phyloP scores from a whole-genome alignment of 495 filamentous ascomycete species.

The Penicillium taxi region DNA sequence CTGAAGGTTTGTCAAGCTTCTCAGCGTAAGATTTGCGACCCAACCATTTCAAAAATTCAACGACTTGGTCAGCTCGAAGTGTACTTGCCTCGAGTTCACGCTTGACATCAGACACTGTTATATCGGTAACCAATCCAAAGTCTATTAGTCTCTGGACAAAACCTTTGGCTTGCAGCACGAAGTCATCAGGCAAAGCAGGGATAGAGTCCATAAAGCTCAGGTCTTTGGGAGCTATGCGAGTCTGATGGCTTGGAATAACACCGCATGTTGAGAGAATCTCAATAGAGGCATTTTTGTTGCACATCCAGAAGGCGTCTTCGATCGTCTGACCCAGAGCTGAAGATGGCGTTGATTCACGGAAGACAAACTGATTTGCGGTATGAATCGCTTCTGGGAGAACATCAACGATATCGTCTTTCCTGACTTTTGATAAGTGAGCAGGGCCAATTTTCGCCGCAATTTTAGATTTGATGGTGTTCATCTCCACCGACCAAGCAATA shows the following conservation, averaged over 20 bases:
- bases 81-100: slow-evolving; percentile 70
- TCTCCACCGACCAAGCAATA: slow-evolving; percentile 78
- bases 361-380: slow-evolving; percentile 65
- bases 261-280: slow-evolving; percentile 84
- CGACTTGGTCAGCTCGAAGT: slow-evolving; percentile 62
- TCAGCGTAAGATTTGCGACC: slow-evolving; percentile 55
- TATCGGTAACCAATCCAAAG: slow-evolving; percentile 71
- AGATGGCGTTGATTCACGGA: slow-evolving; percentile 80
- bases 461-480: slow-evolving; percentile 58
- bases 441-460: slow-evolving; percentile 22
- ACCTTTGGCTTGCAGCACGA: slow-evolving; percentile 51
- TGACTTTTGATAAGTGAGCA: slow-evolving; percentile 48
- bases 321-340: slow-evolving; percentile 71
- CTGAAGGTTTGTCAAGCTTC: slow-evolving; percentile 56
- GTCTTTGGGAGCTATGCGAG: slow-evolving; percentile 73
- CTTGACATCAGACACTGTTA: slow-evolving; percentile 79
- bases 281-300: slow-evolving; percentile 68
- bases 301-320: slow-evolving; percentile 91
- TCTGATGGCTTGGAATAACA: slow-evolving; percentile 65
- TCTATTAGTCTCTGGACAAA: slow-evolving; percentile 74
- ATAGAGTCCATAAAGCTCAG: slow-evolving; percentile 86
- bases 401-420: slow-evolving; percentile 51
- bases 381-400: slow-evolving; percentile 74
- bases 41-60: slow-evolving; percentile 77
- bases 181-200: slow-evolving; percentile 70